Base-by-base conservation (phyloP, 169 alveolate genomes). In the Cyclospora cayetanensis region DNA sequence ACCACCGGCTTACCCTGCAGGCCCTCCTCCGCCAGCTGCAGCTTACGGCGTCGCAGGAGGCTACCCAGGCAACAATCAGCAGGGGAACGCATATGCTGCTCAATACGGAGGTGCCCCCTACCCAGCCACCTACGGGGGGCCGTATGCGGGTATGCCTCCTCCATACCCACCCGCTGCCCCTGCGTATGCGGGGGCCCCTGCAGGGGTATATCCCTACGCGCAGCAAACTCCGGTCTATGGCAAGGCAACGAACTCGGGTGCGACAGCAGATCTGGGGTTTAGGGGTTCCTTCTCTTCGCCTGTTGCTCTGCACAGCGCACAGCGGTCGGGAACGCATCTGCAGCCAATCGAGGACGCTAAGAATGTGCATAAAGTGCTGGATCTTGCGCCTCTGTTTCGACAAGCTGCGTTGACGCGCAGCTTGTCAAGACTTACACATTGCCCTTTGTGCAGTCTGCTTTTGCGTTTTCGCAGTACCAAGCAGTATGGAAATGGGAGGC, bases 151-250 rank as follows among this genome's bases (percentile, higher is more conserved):
- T 20, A 20, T 68, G 4, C 9, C 52, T 15, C 80, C 80, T 2
- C 80, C 80, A 22, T 68, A 68, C 50, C 80, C 80, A 34, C 80
- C 80, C 2, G 80, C 43, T 2, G 80, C 80, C 12, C 80, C 80
- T 2, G 50, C 77, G 7, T 65, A 65, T 41, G 25, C 77, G n/a
- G 77, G 43, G 9, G 77, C 77, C 9, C 43, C 41, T 20, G 76
- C 74, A 63, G 74, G 37, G 2, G 74, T 11, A 1, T 9, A 9
- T 5, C 1, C 4, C 31, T 63, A 63, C 37, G 12, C 74, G 12
- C 74, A 4, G 1, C 74, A 63, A 27, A 9, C 55, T 25, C 76
- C 76, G 1, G 27, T 68, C 7, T 68, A 68, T 27, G 80, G 46
- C 31, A 68, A 68, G 80, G 52, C 46, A 2, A 1, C 80, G 9